A percentile compares a stretch with the other conserved stretches of the same genome.
Evolutionary conservation across 768 basidiomycete genomes (phyloP).

Genomic region (Coprinopsis strossmayeri): DNA sequence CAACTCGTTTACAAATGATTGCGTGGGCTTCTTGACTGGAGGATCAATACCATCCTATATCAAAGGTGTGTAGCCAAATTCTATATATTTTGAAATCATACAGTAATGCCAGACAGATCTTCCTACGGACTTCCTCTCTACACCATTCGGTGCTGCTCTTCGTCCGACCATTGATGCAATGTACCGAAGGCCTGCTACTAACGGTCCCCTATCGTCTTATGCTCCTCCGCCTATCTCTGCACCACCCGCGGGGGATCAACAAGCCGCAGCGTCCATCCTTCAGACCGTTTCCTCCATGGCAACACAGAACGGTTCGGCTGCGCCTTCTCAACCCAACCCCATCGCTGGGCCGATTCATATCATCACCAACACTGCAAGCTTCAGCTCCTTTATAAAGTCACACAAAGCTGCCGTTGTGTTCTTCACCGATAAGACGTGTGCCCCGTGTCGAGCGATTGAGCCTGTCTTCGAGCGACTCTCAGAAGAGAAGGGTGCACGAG

Average conservation of each 20-base stretch:
- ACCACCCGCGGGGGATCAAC: constrained; percentile 30
- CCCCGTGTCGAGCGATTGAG: constrained; percentile 78
- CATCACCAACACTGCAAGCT: constrained; percentile 69
- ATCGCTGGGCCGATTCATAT: constrained; percentile 61
- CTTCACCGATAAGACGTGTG: constrained; percentile 73
- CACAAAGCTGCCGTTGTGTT: constrained; percentile 74
- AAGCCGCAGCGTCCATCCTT: constrained; percentile 46
- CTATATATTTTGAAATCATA: background rate
- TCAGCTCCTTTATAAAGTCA: constrained; percentile 53
- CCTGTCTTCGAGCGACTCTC: constrained; percentile 80
- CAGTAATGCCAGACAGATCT: constrained; percentile 41
- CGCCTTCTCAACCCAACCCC: constrained; percentile 27
- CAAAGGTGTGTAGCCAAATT: constrained; percentile 44
- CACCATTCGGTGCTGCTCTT: constrained; percentile 80
- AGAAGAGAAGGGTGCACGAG: constrained; percentile 45
- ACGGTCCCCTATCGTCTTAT: constrained; percentile 27
- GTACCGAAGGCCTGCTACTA: constrained; percentile 58
- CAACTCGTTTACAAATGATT: constrained; percentile 90
- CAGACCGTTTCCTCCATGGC: constrained; percentile 53
- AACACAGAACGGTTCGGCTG: constrained; percentile 17
- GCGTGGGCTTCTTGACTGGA: constrained; percentile 82
- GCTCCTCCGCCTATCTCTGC: constrained; percentile 24
- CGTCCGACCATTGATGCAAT: constrained; percentile 89
- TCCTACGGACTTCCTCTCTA: constrained; percentile 80
- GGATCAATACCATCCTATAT: constrained; percentile 76